Evolutionary conservation across 176 grass and related monocot genomes (phyloP).

Genomic region (Panicum miliaceum): DNA sequence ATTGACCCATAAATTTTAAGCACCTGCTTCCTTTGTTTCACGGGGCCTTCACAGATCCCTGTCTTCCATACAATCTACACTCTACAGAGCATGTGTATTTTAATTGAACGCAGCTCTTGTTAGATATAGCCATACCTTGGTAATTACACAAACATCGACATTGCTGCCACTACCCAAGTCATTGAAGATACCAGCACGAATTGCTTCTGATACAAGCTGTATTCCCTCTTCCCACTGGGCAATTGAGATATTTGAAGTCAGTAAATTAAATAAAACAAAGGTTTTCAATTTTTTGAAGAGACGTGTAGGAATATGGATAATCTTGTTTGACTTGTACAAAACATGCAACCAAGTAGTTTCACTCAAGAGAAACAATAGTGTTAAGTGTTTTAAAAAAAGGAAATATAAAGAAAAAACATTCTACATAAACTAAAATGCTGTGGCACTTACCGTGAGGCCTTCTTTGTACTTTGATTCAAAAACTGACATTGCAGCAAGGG

Average conservation of each 20-base stretch:
- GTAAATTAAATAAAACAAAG: too few species aligned
- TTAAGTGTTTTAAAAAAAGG: neutral
- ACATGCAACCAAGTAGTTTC: neutral
- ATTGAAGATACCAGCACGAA: constrained; percentile 74
- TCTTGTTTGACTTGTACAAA: neutral
- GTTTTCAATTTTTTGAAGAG: neutral
- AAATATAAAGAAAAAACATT: neutral
- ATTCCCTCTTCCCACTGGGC: constrained; percentile 64
- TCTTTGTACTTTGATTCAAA: constrained; percentile 76
- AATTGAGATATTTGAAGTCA: neutral
- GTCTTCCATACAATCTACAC: neutral
- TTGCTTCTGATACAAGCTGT: constrained; percentile 60
- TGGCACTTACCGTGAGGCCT: constrained; percentile 60
- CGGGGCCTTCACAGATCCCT: neutral
- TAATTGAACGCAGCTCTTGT: neutral
- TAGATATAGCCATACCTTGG: constrained; percentile 38
- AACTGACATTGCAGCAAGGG: constrained; percentile 71
- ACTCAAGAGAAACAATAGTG: neutral
- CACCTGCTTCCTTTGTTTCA: neutral
- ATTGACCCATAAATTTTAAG: neutral
- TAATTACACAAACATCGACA: constrained; percentile 71
- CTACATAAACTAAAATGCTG: neutral
- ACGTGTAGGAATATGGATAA: neutral
- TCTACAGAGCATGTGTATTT: neutral
- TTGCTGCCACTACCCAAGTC: constrained; percentile 81